Base-by-base conservation (phyloP, 2,329 filamentous ascomycete species). In the Tolypocladium tundrense region DNA sequence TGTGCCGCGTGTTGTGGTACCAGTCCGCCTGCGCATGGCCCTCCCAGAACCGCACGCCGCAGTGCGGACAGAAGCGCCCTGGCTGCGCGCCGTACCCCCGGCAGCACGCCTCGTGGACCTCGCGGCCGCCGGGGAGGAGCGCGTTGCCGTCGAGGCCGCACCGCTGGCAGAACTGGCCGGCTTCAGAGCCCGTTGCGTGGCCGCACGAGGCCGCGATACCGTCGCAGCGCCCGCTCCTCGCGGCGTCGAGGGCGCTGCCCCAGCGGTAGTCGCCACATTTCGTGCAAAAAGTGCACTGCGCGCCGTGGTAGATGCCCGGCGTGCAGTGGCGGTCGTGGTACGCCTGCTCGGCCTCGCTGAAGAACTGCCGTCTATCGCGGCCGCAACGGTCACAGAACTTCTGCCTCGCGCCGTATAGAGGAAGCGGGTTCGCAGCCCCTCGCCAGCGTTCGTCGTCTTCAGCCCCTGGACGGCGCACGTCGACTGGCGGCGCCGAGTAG, bases 301-400 rank as follows among this genome's bases (percentile, higher is more conserved):
- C 58, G n/a, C 50, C 41, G n/a, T 57, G 42, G 21, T 45, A 39
- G 14, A 54, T 55, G 6, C 37, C 45, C 2, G 48, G 57, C n/a
- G 16, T 11, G 42, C 60, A 62, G 35, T 53, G 27, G 13, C 31
- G 39, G 41, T 58, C 53, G 45, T 62, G 61, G 37, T 60, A 59
- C 5, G 37, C 19, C 35, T 24, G 50, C 33, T 63, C 62, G 27
- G n/a, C 37, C 1, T 37, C 19, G n/a, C 24, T 58, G 9, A 24
- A 31, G n/a, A 60, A 60, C 8, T 37, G 37, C n/a, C 37, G 41
- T 14, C 31, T 27, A 14, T 60, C 43, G 2, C 56, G 55, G 5
- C 59, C 61, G 42, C 60, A 61, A 3, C 55, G 54, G 52, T 59
- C 57, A 24, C 60, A 60, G n/a, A 60, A 61, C 6, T 27, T 35